These are phyloP conservation scores for Amphibolis antarctica DNA, from an alignment of 106 monocot species.

Conservation along the genomic window DNA sequence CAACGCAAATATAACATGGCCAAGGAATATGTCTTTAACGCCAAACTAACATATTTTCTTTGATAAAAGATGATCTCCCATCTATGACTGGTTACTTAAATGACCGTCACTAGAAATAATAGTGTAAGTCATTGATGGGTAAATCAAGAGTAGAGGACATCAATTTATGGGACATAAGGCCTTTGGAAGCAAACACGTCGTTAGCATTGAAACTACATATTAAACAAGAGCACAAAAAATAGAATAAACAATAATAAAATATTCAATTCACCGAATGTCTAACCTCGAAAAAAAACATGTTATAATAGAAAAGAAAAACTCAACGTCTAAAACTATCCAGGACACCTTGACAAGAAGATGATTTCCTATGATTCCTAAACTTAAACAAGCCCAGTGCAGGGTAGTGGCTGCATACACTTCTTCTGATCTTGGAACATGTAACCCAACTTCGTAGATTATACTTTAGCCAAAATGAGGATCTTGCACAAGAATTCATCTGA, in stretches of 20 bases:
- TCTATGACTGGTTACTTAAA: no score
- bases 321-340: neutral
- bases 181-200: no score
- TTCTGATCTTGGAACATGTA: neutral
- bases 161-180: no score
- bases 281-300: slow-evolving; percentile 5
- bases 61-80: no score
- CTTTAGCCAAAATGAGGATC: neutral
- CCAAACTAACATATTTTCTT: no score
- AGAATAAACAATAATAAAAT: neutral
- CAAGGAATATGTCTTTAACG: no score
- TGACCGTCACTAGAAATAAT: no score
- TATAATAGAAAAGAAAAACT: neutral
- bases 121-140: no score
- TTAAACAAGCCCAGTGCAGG: slow-evolving; percentile 1
- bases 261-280: neutral
- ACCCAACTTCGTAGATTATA: neutral
- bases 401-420: neutral
- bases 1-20: no score
- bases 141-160: no score
- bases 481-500: slow-evolving; percentile 11
- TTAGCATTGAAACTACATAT: no score
- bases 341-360: neutral
- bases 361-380: neutral
- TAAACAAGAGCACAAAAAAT: no score